These are phyloP conservation scores for Sphaerulina musiva DNA, from an alignment of 2,329 filamentous ascomycete genomes.

Conservation along the genomic window DNA sequence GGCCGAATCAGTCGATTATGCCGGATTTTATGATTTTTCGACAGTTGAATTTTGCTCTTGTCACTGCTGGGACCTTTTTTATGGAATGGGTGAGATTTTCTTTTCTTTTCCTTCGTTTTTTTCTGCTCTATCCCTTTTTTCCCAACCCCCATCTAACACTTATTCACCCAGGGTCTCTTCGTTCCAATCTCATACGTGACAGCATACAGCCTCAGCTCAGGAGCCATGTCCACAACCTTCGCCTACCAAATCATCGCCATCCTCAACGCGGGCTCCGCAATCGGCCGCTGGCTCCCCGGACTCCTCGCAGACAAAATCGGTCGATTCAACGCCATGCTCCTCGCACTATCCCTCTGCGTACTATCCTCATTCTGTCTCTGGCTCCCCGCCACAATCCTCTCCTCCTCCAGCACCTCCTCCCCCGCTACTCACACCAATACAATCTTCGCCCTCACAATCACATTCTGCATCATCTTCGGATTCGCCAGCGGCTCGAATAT, in stretches of 20 bases:
- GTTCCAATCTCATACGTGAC: conserved; percentile 74
- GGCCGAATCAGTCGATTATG: conserved; percentile 35
- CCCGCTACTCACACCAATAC: conserved; percentile 26
- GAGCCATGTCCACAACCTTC: conserved; percentile 59
- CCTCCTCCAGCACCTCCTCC: background rate
- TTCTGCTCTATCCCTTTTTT: background rate
- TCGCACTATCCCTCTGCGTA: conserved; percentile 59
- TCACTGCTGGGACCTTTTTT: conserved; percentile 40
- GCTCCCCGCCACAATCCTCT: conserved; percentile 55
- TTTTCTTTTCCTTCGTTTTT: background rate
- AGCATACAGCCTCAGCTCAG: conserved; percentile 57
- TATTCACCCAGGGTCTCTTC: conserved; percentile 33
- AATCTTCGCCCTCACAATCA: conserved; percentile 23
- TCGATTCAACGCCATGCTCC: conserved; percentile 75
- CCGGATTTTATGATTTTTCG: conserved; percentile 40
- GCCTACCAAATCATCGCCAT: conserved; percentile 74
- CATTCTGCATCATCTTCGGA: conserved; percentile 31
- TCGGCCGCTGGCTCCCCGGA: conserved; percentile 73
- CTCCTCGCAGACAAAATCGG: conserved; percentile 76
- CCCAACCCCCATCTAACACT: background rate
- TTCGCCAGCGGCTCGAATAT: conserved; percentile 37
- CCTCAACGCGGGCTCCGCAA: conserved; percentile 71
- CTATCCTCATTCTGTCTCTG: conserved; percentile 67
- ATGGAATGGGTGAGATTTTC: conserved; percentile 37
- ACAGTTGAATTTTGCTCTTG: conserved; percentile 35